A percentile compares a stretch with the other conserved stretches of the same genome.
phyloP scores from a whole-genome alignment of 805 yeast species.

The Candida fluviatilis region DNA sequence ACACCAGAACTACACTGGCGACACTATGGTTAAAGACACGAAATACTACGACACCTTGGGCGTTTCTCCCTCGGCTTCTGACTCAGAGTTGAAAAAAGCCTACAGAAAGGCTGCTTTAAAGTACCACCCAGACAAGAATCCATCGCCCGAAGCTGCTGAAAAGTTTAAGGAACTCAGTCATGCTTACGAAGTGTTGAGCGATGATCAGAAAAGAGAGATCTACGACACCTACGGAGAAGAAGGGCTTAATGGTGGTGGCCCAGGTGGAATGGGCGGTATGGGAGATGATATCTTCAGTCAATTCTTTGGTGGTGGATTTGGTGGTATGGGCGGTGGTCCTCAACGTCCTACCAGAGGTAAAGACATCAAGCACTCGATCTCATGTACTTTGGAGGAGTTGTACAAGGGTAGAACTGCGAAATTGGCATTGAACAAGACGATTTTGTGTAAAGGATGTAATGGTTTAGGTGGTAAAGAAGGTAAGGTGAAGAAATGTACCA shows the following conservation, averaged over 20 bases:
- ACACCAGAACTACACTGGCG: too few relatives aligned
- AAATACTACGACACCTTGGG: slow-evolving; percentile 73
- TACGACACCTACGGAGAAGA: slow-evolving; percentile 93
- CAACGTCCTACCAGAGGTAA: slow-evolving; percentile 86
- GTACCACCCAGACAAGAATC: slow-evolving; percentile 80
- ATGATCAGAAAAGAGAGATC: slow-evolving; percentile 79
- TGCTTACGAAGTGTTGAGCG: slow-evolving; percentile 86
- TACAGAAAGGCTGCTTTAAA: slow-evolving; percentile 78
- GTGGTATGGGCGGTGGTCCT: slow-evolving; percentile 57
- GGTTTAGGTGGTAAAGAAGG: slow-evolving; percentile 97
- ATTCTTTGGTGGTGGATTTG: slow-evolving; percentile 69
- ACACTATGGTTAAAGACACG: slow-evolving; percentile 71
- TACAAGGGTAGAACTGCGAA: slow-evolving; percentile 93
- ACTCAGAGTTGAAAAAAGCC: slow-evolving; percentile 72
- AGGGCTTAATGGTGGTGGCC: slow-evolving; percentile 75
- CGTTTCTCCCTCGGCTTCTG: slow-evolving; percentile 65
- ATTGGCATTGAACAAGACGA: slow-evolving; percentile 88
- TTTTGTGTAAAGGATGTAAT: slow-evolving; percentile 81
- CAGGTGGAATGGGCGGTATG: slow-evolving; percentile 55
- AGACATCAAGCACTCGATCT: slow-evolving; percentile 85
- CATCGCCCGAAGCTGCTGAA: slow-evolving; percentile 89
- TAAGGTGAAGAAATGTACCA: slow-evolving; percentile 76
- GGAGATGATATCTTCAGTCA: slow-evolving; percentile 75
- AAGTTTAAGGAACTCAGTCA: slow-evolving; percentile 87
- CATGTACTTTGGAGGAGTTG: slow-evolving; percentile 86